Conservation (phyloP, 305 asterid genomes). For the Fraxinus angustifolia region DNA sequence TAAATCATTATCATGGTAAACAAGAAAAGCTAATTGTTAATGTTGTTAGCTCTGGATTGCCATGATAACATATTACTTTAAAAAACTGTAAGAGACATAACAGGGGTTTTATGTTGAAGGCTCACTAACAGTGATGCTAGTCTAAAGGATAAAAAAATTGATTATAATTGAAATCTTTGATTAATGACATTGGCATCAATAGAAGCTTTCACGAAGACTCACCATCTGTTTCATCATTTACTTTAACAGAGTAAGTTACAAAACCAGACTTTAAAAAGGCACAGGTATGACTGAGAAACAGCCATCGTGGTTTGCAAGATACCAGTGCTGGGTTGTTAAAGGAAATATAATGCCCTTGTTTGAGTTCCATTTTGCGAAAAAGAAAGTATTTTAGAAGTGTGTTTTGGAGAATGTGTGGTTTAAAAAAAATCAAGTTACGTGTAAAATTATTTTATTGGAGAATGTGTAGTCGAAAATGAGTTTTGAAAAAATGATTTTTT, state of each 20-base stretch:
- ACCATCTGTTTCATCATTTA: neutral
- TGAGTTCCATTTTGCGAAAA: no score
- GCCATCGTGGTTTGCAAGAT: neutral
- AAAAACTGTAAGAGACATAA: no score
- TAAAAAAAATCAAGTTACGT: no score
- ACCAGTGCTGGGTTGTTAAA: neutral
- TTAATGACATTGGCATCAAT: neutral
- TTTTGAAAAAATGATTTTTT: no score
- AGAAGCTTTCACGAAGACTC: neutral
- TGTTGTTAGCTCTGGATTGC: neutral
- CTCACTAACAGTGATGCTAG: neutral
- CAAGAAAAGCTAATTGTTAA: neutral
- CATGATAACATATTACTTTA: no score
- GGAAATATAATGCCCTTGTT: no score
- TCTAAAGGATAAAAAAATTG: neutral
- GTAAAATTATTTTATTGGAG: no score
- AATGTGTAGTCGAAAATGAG: no score
- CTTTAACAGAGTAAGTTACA: neutral
- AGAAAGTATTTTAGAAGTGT: no score
- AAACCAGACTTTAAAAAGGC: neutral
- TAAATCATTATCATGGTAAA: neutral
- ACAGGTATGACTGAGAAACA: neutral
- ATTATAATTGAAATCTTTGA: neutral
- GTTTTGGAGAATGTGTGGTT: no score
- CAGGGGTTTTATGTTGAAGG: neutral